Evolutionary conservation across 768 basidiomycete genomes (phyloP).

Genomic region (Mycena indigotica): DNA sequence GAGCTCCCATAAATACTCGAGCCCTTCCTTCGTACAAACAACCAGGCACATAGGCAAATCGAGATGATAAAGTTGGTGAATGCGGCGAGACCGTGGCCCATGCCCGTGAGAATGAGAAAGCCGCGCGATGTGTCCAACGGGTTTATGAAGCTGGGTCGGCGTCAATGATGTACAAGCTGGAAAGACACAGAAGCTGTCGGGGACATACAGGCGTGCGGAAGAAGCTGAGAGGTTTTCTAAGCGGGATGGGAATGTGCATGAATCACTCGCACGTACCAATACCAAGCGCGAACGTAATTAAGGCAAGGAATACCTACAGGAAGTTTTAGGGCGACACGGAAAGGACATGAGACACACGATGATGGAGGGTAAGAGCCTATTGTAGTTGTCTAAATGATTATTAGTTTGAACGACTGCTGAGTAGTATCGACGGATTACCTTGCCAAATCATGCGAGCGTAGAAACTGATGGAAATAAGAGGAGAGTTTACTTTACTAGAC

Average conservation of each 20-base stretch:
- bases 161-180: not conserved
- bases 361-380: not conserved
- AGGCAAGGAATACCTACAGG: not conserved
- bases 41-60: slow-evolving; percentile 13
- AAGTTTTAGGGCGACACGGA: not conserved
- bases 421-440: too few species aligned
- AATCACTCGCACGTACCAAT: slow-evolving; percentile 13
- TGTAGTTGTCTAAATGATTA: slow-evolving; percentile 8
- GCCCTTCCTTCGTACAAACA: slow-evolving; percentile 9
- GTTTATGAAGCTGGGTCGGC: slow-evolving; percentile 4
- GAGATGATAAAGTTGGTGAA: slow-evolving; percentile 19
- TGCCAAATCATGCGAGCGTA: slow-evolving; percentile 17
- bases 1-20: slow-evolving; percentile 2
- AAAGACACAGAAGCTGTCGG: not conserved
- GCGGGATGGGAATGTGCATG: too few species aligned
- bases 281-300: slow-evolving; percentile 17
- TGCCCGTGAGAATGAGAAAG: slow-evolving; percentile 15
- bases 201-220: slow-evolving; percentile 15
- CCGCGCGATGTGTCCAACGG: slow-evolving; percentile 10
- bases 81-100: slow-evolving; percentile 16
- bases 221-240: slow-evolving; percentile 2
- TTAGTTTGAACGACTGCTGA: not conserved
- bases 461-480: slow-evolving; percentile 2
- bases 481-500: not conserved
- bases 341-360: slow-evolving; percentile 3